These are phyloP conservation scores for Gnomoniopsis sp. DNA, from an alignment of 2,329 filamentous ascomycete genomes.

Conservation along the genomic window DNA sequence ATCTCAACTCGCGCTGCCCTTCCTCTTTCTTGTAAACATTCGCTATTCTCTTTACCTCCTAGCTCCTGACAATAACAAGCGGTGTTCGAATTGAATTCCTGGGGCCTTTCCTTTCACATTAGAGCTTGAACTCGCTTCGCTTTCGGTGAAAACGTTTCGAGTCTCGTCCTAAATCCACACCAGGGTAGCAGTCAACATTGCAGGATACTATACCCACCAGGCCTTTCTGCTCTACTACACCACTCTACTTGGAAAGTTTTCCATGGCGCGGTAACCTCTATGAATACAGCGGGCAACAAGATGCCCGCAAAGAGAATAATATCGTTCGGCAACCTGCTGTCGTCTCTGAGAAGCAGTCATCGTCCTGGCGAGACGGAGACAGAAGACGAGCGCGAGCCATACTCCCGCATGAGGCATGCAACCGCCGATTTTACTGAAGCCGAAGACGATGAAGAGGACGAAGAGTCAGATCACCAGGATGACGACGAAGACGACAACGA, in stretches of 20 bases:
- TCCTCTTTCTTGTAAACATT: conserved; percentile 11
- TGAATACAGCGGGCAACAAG: conserved; percentile 22
- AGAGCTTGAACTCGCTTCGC: background rate
- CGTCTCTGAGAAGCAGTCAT: conserved; percentile 28
- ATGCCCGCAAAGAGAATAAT: conserved; percentile 28
- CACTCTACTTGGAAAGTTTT: background rate
- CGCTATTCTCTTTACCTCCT: background rate
- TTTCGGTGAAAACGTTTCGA: background rate
- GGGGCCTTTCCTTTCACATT: background rate
- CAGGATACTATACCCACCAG: background rate
- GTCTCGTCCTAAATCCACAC: background rate
- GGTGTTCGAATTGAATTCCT: background rate
- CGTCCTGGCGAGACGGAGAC: conserved; percentile 16
- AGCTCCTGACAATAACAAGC: background rate
- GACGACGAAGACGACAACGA: conserved; percentile 24
- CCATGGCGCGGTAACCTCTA: conserved; percentile 17
- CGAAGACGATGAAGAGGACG: conserved; percentile 49
- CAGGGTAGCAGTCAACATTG: background rate
- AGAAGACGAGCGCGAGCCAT: conserved; percentile 25
- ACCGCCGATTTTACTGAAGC: conserved; percentile 64
- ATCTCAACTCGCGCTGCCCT: conserved; percentile 7
- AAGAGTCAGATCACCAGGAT: conserved; percentile 38
- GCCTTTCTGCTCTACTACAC: background rate
- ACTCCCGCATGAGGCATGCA: conserved; percentile 46
- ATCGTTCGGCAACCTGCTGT: conserved; percentile 26